A percentile compares a stretch with the other conserved stretches of the same genome.
Conservation (phyloP, 768 basidiomycete genomes). For the Hemileccinum impolitum region DNA sequence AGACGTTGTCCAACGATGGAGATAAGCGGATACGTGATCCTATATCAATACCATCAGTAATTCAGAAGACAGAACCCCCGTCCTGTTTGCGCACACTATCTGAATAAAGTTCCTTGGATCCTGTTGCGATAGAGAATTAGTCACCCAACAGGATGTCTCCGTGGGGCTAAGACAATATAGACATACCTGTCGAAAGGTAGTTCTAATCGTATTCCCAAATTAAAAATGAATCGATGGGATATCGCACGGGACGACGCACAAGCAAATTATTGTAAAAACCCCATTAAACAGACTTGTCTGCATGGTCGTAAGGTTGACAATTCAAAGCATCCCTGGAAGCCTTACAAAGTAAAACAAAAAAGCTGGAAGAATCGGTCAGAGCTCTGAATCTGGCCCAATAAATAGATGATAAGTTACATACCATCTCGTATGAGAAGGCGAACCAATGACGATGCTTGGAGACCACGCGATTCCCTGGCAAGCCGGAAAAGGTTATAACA, state of each 20-base stretch:
- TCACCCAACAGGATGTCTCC: neutral
- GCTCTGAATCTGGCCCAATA: too few species aligned
- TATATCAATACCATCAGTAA: neutral
- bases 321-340: neutral
- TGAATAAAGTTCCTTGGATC: too few species aligned
- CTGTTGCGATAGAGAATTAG: too few species aligned
- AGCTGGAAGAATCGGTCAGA: constrained; percentile 2
- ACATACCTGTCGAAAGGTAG: constrained; percentile 8
- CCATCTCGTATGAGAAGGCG: constrained; percentile 24
- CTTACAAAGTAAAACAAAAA: constrained; percentile 16
- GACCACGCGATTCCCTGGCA: neutral
- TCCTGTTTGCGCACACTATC: too few species aligned
- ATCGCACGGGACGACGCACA: constrained; percentile 6
- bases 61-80: too few species aligned
- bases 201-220: constrained; percentile 5
- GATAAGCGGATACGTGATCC: constrained; percentile 10
- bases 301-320: neutral
- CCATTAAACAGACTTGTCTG: constrained; percentile 11
- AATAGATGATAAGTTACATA: constrained; percentile 2
- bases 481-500: neutral
- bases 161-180: neutral
- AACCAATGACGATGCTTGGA: constrained; percentile 3
- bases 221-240: neutral
- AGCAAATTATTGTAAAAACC: constrained; percentile 8
- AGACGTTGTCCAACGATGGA: constrained; percentile 22